Evolutionary conservation across 139 green algal species (phyloP).

Genomic region (Coccomyxa sp.): DNA sequence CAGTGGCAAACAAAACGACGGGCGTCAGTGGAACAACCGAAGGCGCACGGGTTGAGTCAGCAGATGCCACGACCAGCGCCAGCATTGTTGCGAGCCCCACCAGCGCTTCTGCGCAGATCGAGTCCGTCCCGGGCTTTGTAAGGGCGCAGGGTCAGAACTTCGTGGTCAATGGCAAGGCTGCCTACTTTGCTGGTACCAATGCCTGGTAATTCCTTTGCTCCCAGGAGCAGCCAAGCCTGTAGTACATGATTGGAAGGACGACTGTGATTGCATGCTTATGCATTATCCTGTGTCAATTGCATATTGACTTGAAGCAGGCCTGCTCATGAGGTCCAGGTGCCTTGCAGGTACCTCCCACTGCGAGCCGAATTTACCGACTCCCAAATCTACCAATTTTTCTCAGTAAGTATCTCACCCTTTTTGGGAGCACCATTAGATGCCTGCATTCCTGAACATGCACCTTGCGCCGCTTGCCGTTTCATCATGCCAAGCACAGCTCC

Average conservation of each 20-base stretch:
- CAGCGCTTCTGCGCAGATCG: too few species aligned
- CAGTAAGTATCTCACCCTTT: not conserved
- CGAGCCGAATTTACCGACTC: conserved; percentile 9
- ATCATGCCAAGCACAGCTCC: too few species aligned
- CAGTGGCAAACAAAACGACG: too few species aligned
- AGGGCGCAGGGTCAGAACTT: conserved; percentile 9
- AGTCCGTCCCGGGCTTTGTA: not conserved
- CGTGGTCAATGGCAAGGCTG: conserved; percentile 20
- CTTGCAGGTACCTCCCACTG: conserved; percentile 1
- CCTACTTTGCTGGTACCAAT: conserved; percentile 29
- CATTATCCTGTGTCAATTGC: not conserved
- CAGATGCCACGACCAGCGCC: too few species aligned
- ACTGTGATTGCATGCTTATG: not conserved
- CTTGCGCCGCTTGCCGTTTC: too few species aligned
- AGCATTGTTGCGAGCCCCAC: too few species aligned
- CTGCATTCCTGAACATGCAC: not conserved
- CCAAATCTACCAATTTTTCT: conserved; percentile 15
- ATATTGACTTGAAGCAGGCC: not conserved
- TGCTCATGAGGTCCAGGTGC: not conserved
- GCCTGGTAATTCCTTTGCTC: not conserved
- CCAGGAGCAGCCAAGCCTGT: not conserved
- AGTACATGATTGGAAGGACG: not conserved
- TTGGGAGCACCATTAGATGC: not conserved
- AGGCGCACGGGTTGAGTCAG: too few species aligned
- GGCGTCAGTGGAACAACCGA: too few species aligned